Base-by-base conservation (phyloP, 225 moss, liverwort and hornwort genomes). In the Bryoerythrophyllum caledonicum region DNA sequence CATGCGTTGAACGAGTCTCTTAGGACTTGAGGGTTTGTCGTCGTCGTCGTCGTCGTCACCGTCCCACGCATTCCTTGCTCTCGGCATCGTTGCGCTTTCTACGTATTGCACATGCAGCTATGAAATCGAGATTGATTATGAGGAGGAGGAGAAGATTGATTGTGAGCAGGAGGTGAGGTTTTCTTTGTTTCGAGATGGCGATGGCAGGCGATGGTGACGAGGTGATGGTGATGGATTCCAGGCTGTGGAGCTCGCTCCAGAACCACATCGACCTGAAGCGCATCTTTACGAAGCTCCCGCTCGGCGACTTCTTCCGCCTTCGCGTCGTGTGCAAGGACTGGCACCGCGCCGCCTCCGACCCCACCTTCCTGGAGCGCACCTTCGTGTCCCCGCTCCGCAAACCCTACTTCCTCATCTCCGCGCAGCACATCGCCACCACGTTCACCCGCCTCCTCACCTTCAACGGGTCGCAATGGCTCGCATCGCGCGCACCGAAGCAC, bases 261-360 rank as follows among this genome's bases (percentile, higher is more conserved):
- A 44, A 30, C 51, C 55, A 75, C 48, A 6, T 80, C 13, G 70
- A 68, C 14, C 23, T 76, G 65, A 56, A 60, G 51, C 26, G 4
- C 3, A 10, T 81, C 21, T 76, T 65, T 12, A 28, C 59, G 15
- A 81, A 60, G 71, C 26, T 81, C 24, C 76, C 81, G 7, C 8
- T 77, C 0, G 2, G 5, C 10, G 71, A 81, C 23, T 77, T 81
- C 44, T 77, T 66, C 53, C 66, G 17, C 60, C 67, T 67, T 7
- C 72, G 81, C 17, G 10, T 81, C 2, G 76, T 81, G 27, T 81
- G 81, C 67, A 72, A 77, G 76, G 81, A 72, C 0, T 81, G 81
- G 81, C 76, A 77, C 46, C 72, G 61, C 27, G 16, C 62, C 30
- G 76, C 76, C 16, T 23, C 44, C 10, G 66, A 81, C 61, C 66